A percentile compares a stretch with the other conserved stretches of the same genome.
Evolutionary conservation across 2,329 filamentous ascomycete genomes (phyloP).

Genomic region (Aspergillus glaucus): DNA sequence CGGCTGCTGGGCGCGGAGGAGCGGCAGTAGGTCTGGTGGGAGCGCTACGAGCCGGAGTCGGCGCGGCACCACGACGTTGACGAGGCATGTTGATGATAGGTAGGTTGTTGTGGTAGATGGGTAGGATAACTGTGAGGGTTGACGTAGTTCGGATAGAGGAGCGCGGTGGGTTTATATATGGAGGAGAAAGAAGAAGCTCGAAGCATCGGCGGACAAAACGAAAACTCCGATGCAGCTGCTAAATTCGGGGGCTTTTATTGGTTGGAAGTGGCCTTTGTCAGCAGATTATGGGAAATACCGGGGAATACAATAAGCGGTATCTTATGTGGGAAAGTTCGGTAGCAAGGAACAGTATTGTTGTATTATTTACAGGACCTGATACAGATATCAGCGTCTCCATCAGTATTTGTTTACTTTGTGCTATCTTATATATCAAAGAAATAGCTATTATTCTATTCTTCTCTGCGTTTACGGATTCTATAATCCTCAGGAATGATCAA

Average conservation of each 20-base stretch:
- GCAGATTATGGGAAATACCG: neutral
- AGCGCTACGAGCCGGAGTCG: conserved; percentile 49
- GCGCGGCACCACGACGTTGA: conserved; percentile 60
- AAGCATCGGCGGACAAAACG: conserved; percentile 17
- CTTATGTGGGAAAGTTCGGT: neutral
- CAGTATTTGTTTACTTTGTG: too few relatives aligned
- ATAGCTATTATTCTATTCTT: neutral
- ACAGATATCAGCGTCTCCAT: neutral
- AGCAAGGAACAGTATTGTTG: neutral
- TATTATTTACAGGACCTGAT: neutral
- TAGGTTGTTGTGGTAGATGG: conserved; percentile 8
- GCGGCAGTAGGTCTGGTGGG: conserved; percentile 61
- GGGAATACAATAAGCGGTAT: conserved; percentile 1
- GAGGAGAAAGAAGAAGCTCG: conserved; percentile 15
- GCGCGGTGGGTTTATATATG: conserved; percentile 9
- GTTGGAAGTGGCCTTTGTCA: conserved; percentile 5
- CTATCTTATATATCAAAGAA: too few relatives aligned
- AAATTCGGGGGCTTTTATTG: conserved; percentile 8
- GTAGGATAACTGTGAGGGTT: conserved; percentile 18
- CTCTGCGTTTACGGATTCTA: neutral
- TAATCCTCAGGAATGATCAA: neutral
- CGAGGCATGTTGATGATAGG: conserved; percentile 60
- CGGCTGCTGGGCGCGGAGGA: conserved; percentile 50
- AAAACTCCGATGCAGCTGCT: conserved; percentile 20
- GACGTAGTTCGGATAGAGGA: conserved; percentile 20